Evolutionary conservation across 352 stramenopile species (phyloP).

Genomic region (Phytophthora sp.): DNA sequence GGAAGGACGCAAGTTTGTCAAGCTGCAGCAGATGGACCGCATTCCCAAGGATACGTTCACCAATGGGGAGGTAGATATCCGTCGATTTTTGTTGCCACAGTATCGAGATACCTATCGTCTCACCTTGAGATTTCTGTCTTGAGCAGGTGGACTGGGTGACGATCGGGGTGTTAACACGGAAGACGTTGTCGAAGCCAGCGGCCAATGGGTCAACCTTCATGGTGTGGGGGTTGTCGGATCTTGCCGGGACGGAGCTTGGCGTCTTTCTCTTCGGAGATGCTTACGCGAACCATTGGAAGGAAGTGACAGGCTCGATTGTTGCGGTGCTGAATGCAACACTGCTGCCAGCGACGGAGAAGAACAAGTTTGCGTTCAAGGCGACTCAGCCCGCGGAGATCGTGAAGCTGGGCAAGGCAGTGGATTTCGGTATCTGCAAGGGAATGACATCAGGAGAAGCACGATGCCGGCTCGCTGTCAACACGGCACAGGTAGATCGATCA

Average conservation of each 20-base stretch:
- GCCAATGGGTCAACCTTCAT: slow-evolving; percentile 77
- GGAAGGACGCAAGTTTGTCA: slow-evolving; percentile 71
- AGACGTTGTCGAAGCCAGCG: slow-evolving; percentile 72
- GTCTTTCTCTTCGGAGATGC: slow-evolving; percentile 76
- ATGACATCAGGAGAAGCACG: slow-evolving; percentile 61
- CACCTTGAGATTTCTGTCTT: not conserved
- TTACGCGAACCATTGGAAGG: slow-evolving; percentile 75
- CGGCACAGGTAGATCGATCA: slow-evolving; percentile 49
- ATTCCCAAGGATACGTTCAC: slow-evolving; percentile 60
- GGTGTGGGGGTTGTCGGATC: slow-evolving; percentile 68
- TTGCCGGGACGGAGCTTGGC: too few species aligned
- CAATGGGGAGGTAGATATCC: slow-evolving; percentile 48
- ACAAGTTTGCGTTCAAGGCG: slow-evolving; percentile 82
- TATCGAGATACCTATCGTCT: not conserved
- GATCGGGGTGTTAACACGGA: slow-evolving; percentile 76
- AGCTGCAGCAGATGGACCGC: slow-evolving; percentile 62
- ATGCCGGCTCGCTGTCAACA: slow-evolving; percentile 80
- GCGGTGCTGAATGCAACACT: slow-evolving; percentile 75
- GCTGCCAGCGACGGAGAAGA: slow-evolving; percentile 71
- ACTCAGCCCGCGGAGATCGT: slow-evolving; percentile 64
- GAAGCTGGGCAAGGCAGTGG: slow-evolving; percentile 60
- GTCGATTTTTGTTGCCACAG: not conserved
- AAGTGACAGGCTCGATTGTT: slow-evolving; percentile 64
- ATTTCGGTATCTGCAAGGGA: slow-evolving; percentile 83
- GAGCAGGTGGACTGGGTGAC: slow-evolving; percentile 79